Percentiles rank a stretch among this genome's conserved stretches.
Conservation (phyloP, 1,284 basidiomycete genomes). For the Sporisorium reilianum region DNA sequence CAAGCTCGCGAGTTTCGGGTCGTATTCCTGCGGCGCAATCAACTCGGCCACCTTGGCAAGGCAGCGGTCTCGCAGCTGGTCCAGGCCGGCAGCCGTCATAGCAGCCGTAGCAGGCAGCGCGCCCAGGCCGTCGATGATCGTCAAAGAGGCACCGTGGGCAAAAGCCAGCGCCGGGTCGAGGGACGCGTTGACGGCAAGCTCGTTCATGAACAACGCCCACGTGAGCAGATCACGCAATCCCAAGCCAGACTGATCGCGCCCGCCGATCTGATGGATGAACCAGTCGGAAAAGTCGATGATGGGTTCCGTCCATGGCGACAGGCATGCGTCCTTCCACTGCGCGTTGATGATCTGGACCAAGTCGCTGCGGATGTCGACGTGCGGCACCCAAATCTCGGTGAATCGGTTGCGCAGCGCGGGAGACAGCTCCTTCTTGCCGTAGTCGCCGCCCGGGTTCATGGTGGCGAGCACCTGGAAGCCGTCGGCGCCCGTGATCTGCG, state of each 20-base stretch:
- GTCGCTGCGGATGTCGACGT: constrained; percentile 82
- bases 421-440: constrained; percentile 98
- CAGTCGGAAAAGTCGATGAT: constrained; percentile 87
- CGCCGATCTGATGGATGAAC: constrained; percentile 78
- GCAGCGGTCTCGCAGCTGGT: constrained; percentile 78
- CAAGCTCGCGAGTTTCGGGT: constrained; percentile 70
- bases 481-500: constrained; percentile 50
- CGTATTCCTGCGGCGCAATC: constrained; percentile 42
- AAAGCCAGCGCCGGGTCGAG: constrained; percentile 63
- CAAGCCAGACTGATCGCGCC: constrained; percentile 72
- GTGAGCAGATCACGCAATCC: constrained; percentile 87
- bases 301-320: constrained; percentile 76
- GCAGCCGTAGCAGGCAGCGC: constrained; percentile 65
- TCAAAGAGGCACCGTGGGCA: constrained; percentile 70
- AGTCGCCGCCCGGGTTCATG: constrained; percentile 99
- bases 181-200: constrained; percentile 70
- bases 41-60: constrained; percentile 70
- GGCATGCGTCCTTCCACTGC: constrained; percentile 76
- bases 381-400: constrained; percentile 98
- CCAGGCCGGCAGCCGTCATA: constrained; percentile 72
- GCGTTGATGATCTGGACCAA: constrained; percentile 82
- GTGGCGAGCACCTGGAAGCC: constrained; percentile 92
- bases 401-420: constrained; percentile 97
- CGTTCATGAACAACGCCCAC: constrained; percentile 91
- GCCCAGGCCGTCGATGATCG: constrained; percentile 70